Conservation (phyloP, 192 early-diverging fungal genomes). For the Coemansia sp. region DNA sequence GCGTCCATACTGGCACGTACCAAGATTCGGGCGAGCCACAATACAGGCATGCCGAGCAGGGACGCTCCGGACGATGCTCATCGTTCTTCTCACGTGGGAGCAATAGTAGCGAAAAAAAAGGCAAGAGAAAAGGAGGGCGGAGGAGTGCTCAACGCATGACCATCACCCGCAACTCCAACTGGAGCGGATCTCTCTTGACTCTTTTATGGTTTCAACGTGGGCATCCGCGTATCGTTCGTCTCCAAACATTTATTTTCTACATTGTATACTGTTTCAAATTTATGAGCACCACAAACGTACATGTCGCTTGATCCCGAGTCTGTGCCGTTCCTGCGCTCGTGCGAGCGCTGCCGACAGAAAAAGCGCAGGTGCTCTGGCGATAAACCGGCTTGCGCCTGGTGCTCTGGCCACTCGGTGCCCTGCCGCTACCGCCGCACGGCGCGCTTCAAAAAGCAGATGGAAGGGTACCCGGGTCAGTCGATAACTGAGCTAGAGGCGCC, state of each 20-base stretch:
- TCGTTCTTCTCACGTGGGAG: background rate
- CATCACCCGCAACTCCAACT: background rate
- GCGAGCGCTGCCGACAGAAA: constrained; percentile 50
- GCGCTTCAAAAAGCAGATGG: constrained; percentile 49
- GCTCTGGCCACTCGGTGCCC: constrained; percentile 33
- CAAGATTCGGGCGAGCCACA: background rate
- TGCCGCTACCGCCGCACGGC: constrained; percentile 47
- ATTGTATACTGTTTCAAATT: background rate
- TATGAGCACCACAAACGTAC: background rate
- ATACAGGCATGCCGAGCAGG: background rate
- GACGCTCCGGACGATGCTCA: background rate
- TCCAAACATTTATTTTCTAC: background rate
- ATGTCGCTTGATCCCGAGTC: constrained; percentile 45
- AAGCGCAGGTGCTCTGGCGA: constrained; percentile 52
- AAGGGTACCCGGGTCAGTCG: constrained; percentile 16
- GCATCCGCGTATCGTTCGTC: background rate
- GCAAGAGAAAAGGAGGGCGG: background rate
- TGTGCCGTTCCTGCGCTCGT: constrained; percentile 49
- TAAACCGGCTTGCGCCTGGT: constrained; percentile 47
- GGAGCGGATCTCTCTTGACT: background rate
- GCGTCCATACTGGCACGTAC: background rate
- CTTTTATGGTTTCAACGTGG: too few species aligned
- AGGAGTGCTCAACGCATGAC: too few species aligned
- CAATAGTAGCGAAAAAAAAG: background rate
- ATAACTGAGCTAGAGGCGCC: constrained; percentile 20